A percentile compares a stretch with the other conserved stretches of the same genome.
Conservation (phyloP, 164 flowering plant genomes). For the Stephania japonica region DNA sequence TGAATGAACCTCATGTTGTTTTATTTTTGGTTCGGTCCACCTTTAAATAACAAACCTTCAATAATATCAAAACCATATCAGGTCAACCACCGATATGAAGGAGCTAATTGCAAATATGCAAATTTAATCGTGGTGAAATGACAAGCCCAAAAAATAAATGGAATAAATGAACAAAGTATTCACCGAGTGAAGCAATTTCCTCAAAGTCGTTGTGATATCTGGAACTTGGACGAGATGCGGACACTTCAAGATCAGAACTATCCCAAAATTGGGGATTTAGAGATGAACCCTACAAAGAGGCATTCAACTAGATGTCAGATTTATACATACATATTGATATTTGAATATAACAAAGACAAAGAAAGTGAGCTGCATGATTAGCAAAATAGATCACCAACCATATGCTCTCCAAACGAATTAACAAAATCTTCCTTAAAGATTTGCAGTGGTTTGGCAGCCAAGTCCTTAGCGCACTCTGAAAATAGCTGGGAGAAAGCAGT, state of each 20-base stretch:
- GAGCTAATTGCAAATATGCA: neutral
- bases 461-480: conserved; percentile 52
- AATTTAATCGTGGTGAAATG: neutral
- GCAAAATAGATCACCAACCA: conserved; percentile 35
- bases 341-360: neutral
- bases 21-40: no score
- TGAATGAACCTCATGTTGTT: no score
- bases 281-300: conserved; percentile 48
- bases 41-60: no score
- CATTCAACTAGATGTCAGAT: neutral
- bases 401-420: conserved; percentile 49
- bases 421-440: conserved; percentile 57
- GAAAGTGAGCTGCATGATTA: neutral
- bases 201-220: conserved; percentile 94
- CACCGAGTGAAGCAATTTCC: conserved; percentile 85
- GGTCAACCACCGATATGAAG: no score
- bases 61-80: no score
- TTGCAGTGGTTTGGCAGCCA: conserved; percentile 56
- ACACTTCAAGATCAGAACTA: conserved; percentile 46
- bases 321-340: neutral
- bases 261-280: conserved; percentile 70
- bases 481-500: conserved; percentile 48
- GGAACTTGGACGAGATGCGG: conserved; percentile 52
- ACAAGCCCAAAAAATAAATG: neutral
- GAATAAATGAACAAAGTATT: conserved; percentile 1